Base-by-base conservation (phyloP, 2,329 filamentous ascomycete genomes). In the Acephala macrosclerotiorum region DNA sequence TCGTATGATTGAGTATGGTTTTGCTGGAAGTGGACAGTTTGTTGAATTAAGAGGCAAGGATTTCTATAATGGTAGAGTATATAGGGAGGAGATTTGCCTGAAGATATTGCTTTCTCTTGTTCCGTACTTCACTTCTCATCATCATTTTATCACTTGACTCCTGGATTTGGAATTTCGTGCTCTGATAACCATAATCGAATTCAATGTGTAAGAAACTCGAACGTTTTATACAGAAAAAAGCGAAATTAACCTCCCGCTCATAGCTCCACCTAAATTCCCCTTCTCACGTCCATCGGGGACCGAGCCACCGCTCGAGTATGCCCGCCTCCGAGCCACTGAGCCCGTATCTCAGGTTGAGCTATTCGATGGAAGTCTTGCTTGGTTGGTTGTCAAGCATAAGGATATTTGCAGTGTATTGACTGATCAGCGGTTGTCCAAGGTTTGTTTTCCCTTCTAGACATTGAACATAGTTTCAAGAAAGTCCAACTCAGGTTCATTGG, bases 311-410 rank as follows among this genome's bases (percentile, higher is more conserved):
- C 75, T 77, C 4, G 81, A 83, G 68, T 84, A 80, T 61, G 80
- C 80, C 2, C 72, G 73, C 3, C 77, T 84, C 25, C 77, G 82
- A 8, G 77, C 76, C n/a, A 79, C 72, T 1, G 75, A 80, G 3
- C 81, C 82, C 0, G 76, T 84, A 5, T 82, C 82, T 0, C 71
- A 75, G 62, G 80, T 84, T 16, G 78, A 79, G 68, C 77, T 84
- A 11, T 84, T 77, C 65, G 82, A 84, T 68, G 80, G 79, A n/a
- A 80, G 76, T 58, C 68, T 78, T 16, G 79, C 81, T 5, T 85
- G 83, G 83, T 74, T 84, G 0, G 78, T 82, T 5, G 79, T 81
- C 16, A 84, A 84, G 71, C 78, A 84, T 69, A 77, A 80, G 56
- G 82, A 84, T 69, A 79, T 84, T 12, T 80, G 79, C 63, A 73